Evolutionary conservation across 2,329 filamentous ascomycete species (phyloP).

Genomic region (Xylaria digitata): DNA sequence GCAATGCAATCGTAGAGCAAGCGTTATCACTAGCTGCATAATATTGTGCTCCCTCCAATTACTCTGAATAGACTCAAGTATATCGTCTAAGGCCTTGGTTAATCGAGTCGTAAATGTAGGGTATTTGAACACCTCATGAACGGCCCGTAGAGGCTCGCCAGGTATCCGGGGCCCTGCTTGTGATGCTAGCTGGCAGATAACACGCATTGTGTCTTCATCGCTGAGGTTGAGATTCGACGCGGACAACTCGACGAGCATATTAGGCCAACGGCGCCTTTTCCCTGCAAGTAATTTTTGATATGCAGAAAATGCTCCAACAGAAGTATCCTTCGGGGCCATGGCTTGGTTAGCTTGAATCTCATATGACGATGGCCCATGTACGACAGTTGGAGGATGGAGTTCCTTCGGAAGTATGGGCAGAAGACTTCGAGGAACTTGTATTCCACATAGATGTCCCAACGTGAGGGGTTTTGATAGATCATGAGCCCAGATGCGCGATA

Average conservation of each 20-base stretch:
- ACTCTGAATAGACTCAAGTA: slow-evolving; percentile 57
- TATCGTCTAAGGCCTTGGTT: slow-evolving; percentile 56
- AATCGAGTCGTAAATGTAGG: slow-evolving; percentile 61
- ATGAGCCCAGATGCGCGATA: slow-evolving; percentile 44
- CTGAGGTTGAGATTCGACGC: slow-evolving; percentile 70
- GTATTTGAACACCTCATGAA: slow-evolving; percentile 64
- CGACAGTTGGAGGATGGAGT: slow-evolving; percentile 47
- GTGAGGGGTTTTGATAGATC: slow-evolving; percentile 41
- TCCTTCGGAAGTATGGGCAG: slow-evolving; percentile 31
- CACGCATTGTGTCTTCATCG: slow-evolving; percentile 59
- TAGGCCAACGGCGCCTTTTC: slow-evolving; percentile 60
- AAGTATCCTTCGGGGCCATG: slow-evolving; percentile 59
- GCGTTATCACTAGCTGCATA: slow-evolving; percentile 31
- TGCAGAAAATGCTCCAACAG: slow-evolving; percentile 64
- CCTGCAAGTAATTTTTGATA: slow-evolving; percentile 62
- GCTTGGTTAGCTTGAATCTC: slow-evolving; percentile 62
- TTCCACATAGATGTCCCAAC: slow-evolving; percentile 47
- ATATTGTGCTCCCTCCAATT: slow-evolving; percentile 70
- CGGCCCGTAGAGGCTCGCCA: slow-evolving; percentile 54
- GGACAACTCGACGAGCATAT: slow-evolving; percentile 62
- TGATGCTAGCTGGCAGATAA: slow-evolving; percentile 64
- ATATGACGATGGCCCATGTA: slow-evolving; percentile 63
- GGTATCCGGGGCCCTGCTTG: slow-evolving; percentile 64
- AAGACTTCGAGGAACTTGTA: slow-evolving; percentile 38
- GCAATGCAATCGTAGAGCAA: slow-evolving; percentile 26